Percentiles rank a stretch among this genome's conserved stretches.
Conservation (phyloP, 768 basidiomycete genomes). For the Lentinus brumalis region DNA sequence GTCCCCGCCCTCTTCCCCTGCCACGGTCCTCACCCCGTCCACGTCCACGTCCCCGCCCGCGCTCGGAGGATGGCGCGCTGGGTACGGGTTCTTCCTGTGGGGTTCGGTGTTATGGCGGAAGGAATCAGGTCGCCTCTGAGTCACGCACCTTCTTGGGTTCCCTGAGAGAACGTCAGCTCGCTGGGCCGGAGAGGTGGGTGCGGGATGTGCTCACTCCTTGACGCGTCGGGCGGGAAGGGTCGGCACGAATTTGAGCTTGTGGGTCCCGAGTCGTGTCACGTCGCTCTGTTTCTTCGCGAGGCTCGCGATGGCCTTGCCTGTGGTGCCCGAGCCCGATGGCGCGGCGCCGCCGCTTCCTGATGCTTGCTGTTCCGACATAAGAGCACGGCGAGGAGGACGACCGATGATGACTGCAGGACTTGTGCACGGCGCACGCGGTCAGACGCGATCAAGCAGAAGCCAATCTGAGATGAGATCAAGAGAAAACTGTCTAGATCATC, state of each 20-base stretch:
- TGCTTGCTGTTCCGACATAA: constrained; percentile 24
- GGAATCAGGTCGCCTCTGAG: background rate
- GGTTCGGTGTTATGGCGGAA: background rate
- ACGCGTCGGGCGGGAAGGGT: constrained; percentile 74
- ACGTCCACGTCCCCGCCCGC: constrained; percentile 10
- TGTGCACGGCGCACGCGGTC: no score
- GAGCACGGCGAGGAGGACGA: constrained; percentile 9
- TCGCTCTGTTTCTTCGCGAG: constrained; percentile 71
- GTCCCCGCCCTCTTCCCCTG: constrained; percentile 44
- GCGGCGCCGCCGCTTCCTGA: constrained; percentile 9
- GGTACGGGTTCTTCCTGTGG: constrained; percentile 22
- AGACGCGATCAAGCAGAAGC: background rate
- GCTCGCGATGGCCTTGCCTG: constrained; percentile 70
- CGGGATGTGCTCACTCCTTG: constrained; percentile 65
- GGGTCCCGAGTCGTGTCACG: constrained; percentile 71
- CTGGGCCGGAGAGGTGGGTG: constrained; percentile 10
- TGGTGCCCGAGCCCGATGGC: constrained; percentile 8
- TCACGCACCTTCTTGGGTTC: constrained; percentile 63
- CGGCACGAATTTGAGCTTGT: constrained; percentile 78
- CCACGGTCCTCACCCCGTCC: constrained; percentile 36
- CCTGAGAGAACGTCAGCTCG: constrained; percentile 36
- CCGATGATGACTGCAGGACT: background rate
- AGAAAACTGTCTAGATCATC: background rate
- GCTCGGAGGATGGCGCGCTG: constrained; percentile 27
- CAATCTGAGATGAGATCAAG: background rate